Evolutionary conservation across 495 filamentous ascomycete genomes (phyloP).

Genomic region (Hypomontagnella monticulosa): DNA sequence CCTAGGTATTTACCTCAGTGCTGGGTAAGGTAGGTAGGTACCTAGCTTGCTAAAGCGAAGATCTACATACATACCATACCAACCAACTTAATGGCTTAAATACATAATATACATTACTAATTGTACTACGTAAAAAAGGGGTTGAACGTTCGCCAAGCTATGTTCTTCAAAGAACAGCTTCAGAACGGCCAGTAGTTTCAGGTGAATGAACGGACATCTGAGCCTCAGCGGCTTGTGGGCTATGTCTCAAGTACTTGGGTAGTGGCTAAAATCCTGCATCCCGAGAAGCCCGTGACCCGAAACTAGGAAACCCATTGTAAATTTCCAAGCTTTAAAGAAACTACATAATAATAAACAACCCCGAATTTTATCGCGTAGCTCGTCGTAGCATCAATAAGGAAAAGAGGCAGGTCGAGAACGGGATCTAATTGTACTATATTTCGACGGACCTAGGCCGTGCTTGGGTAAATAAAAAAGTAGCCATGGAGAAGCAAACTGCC

Average conservation of each 20-base stretch:
- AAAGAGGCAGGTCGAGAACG: neutral
- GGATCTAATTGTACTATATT: neutral
- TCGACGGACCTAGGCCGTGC: neutral
- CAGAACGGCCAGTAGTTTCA: constrained; percentile 34
- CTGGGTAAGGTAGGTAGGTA: too few species aligned
- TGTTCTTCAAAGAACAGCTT: constrained; percentile 2
- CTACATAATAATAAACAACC: neutral
- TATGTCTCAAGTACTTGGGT: constrained; percentile 27
- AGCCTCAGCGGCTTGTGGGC: constrained; percentile 30
- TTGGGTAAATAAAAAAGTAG: constrained; percentile 6
- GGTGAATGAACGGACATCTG: constrained; percentile 25
- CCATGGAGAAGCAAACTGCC: constrained; percentile 20
- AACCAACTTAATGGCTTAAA: too few species aligned
- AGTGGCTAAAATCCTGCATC: constrained; percentile 25
- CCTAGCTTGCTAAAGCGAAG: too few species aligned
- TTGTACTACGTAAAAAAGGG: neutral
- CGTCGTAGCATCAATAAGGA: constrained; percentile 5
- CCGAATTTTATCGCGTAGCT: constrained; percentile 22
- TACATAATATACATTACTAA: too few species aligned
- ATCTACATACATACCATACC: too few species aligned
- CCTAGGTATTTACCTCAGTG: too few species aligned
- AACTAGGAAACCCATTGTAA: neutral
- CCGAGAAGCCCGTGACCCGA: constrained; percentile 18
- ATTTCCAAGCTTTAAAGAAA: too few species aligned
- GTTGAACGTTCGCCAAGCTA: constrained; percentile 12